A percentile compares a stretch with the other conserved stretches of the same genome.
Evolutionary conservation across 2,329 filamentous ascomycete species (phyloP).

Genomic region (Chalara sp.): DNA sequence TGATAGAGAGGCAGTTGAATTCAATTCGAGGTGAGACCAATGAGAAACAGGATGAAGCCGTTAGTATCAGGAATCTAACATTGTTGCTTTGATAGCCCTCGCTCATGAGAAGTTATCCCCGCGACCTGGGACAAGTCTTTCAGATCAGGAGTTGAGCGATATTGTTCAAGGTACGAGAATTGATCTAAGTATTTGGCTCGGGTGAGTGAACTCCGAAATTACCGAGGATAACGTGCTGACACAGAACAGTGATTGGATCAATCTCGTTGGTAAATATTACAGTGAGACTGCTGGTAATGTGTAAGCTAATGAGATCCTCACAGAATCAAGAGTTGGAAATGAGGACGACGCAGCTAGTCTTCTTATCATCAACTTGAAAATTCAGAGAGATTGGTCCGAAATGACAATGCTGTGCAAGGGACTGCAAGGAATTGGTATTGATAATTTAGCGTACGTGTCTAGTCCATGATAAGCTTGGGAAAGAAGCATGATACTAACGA

Average conservation of each 20-base stretch:
- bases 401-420: constrained; percentile 43
- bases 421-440: constrained; percentile 39
- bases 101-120: constrained; percentile 30
- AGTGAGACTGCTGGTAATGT: neutral
- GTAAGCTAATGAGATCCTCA: neutral
- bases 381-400: constrained; percentile 47
- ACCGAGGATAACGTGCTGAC: constrained; percentile 5
- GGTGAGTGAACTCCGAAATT: constrained; percentile 18
- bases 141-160: constrained; percentile 31
- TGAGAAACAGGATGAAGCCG: neutral
- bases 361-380: constrained; percentile 36
- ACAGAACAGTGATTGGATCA: constrained; percentile 27
- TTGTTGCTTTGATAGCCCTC: constrained; percentile 29
- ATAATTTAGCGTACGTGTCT: constrained; percentile 33
- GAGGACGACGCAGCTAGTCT: constrained; percentile 30
- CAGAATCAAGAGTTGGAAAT: constrained; percentile 7
- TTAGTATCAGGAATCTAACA: neutral
- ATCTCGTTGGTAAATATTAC: constrained; percentile 26
- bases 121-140: constrained; percentile 23
- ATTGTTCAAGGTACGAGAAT: constrained; percentile 38
- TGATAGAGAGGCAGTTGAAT: constrained; percentile 7
- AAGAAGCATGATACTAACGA: neutral
- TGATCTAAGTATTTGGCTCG: constrained; percentile 43
- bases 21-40: constrained; percentile 13
- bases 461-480: neutral